Percentiles rank a stretch among this genome's conserved stretches.
Conservation (phyloP, 1,139 yeast genomes). For the Pichia sp. region DNA sequence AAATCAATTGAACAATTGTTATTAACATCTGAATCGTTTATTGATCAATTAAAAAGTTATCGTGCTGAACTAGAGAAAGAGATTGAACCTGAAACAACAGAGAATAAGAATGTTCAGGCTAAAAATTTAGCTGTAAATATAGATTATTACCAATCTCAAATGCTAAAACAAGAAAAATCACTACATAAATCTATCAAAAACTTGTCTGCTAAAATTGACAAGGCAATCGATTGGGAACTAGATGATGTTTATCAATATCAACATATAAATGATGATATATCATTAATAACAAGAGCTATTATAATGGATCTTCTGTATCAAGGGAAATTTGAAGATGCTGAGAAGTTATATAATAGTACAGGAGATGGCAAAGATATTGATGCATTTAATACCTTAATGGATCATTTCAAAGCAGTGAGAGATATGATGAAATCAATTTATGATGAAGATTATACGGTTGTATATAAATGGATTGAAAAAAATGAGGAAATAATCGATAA, state of each 20-base stretch:
- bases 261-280: conserved; percentile 18
- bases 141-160: conserved; percentile 6
- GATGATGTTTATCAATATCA: conserved; percentile 34
- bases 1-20: conserved; percentile 29
- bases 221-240: conserved; percentile 29
- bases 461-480: conserved; percentile 4
- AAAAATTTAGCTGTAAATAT: not conserved
- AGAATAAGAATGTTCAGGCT: not conserved
- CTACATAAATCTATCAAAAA: conserved; percentile 27
- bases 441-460: conserved; percentile 5
- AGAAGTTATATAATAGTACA: conserved; percentile 24
- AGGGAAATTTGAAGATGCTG: conserved; percentile 34
- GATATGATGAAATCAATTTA: conserved; percentile 1
- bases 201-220: conserved; percentile 31
- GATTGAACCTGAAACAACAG: not conserved
- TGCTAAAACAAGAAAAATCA: conserved; percentile 24
- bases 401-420: conserved; percentile 33
- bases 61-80: not conserved
- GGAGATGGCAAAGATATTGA: conserved; percentile 16
- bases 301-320: conserved; percentile 38
- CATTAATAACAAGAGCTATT: conserved; percentile 33
- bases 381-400: conserved; percentile 26
- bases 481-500: not conserved
- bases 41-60: not conserved
- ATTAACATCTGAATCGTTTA: conserved; percentile 7